These are phyloP conservation scores for Paraurostyla sp. DNA, from an alignment of 73 alveolate species.

Conservation along the genomic window DNA sequence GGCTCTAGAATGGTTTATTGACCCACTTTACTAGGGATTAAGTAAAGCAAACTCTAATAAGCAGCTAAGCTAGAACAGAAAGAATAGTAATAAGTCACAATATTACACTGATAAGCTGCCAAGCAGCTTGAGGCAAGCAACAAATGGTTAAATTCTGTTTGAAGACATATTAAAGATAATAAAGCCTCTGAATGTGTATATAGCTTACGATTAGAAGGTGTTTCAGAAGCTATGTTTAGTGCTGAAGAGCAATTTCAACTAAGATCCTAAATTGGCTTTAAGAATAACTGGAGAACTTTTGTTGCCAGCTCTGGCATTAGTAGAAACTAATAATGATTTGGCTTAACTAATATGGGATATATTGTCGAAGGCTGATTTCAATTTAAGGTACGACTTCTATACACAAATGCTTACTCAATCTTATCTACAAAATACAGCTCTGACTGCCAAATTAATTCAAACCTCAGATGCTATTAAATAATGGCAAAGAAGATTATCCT, in stretches of 20 bases:
- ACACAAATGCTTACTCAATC: conserved; percentile 45
- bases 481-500: conserved; percentile 64
- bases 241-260: not conserved
- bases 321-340: not conserved
- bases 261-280: not conserved
- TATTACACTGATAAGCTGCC: too few species aligned
- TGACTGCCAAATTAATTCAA: not conserved
- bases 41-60: not conserved
- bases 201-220: conserved; percentile 21
- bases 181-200: conserved; percentile 29
- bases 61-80: too few species aligned
- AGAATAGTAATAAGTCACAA: too few species aligned
- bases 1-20: conserved; percentile 41
- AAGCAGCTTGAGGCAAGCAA: conserved; percentile 7
- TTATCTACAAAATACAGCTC: not conserved
- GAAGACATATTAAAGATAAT: conserved; percentile 38
- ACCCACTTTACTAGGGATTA: conserved; percentile 13
- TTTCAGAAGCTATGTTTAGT: conserved; percentile 27
- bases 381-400: conserved; percentile 48
- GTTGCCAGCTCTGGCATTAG: conserved; percentile 63
- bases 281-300: conserved; percentile 19
- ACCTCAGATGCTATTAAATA: conserved; percentile 28
- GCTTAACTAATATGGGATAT: conserved; percentile 62
- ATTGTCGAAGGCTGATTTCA: conserved; percentile 12
- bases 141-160: not conserved